Evolutionary conservation across 2,329 filamentous ascomycete species (phyloP), one percentile per base, ranked within the genome.

Genomic region (Chaetomiaceae sp.): DNA sequence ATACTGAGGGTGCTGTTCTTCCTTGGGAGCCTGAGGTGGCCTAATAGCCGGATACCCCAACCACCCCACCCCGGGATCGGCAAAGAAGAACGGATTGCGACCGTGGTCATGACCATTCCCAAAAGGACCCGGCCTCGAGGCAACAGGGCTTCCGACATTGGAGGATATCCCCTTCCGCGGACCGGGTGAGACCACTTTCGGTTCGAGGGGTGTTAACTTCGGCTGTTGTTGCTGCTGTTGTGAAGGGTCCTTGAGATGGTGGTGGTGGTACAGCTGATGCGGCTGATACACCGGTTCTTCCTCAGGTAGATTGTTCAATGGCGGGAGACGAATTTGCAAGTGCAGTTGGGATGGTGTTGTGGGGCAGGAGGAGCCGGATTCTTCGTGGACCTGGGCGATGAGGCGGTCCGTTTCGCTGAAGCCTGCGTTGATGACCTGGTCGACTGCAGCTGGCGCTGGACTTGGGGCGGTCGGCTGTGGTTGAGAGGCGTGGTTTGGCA

Each of bases 381-480:
- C 29, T 15, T 54, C 48, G 23, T 56, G 51, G n/a, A 48, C 31
- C 12, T 53, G 53, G 12, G 57, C 57, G 17, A 61, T 61, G 20
- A 60, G 53, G 6, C 56, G 55, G 38, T 61, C 59, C n/a, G 59
- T 61, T 11, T 58, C 55, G 15, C 49, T 52, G 52, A 61, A 61
- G 25, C 56, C 58, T 27, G 51, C 38, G 23, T 55, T 36, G 22
- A 61, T 51, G 19, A 29, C 47, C 39, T 22, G 31, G 46, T 51
- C 44, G 6, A 43, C 36, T 27, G 33, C 42, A 14, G 51, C 34
- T 6, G 6, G 20, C 7, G 19, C 3, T 3, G 38, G 39, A 12
- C 17, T 48, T 9, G 46, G 9, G 4, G 27, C 4, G 38, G 33
- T 14, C 6, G 37, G 29, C 22, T 17, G 36, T 3, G 34, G 38